Conservation (phyloP, 1,284 basidiomycete species). For the Fistulinella cinereoalba region DNA sequence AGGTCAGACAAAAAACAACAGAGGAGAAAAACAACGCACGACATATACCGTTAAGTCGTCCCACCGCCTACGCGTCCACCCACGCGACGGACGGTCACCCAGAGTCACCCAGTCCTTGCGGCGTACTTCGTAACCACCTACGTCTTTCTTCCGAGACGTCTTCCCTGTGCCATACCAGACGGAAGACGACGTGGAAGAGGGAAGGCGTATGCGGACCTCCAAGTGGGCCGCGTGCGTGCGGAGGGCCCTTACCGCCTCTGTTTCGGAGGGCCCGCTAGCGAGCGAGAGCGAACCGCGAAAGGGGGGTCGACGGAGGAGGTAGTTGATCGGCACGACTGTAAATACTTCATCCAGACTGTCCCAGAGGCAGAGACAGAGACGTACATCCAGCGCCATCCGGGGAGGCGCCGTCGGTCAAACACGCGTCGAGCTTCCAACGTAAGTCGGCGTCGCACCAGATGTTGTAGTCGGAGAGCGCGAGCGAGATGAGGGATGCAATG, state of each 20-base stretch:
- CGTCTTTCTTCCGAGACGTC: conserved; percentile 27
- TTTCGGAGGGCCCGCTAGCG: conserved; percentile 39
- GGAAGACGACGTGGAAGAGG: conserved; percentile 40
- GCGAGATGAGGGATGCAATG: conserved; percentile 45
- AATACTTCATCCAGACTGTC: not conserved
- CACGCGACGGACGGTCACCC: conserved; percentile 21
- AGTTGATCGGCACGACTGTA: conserved; percentile 57
- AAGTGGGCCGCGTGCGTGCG: conserved; percentile 45
- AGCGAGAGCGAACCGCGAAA: conserved; percentile 25
- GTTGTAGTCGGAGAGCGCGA: conserved; percentile 64
- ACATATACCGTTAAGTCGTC: conserved; percentile 61
- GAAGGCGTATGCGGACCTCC: conserved; percentile 61
- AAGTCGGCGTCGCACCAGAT: conserved; percentile 58
- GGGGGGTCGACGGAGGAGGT: conserved; percentile 44
- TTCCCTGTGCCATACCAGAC: conserved; percentile 37
- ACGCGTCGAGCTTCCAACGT: conserved; percentile 44
- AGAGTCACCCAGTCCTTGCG: conserved; percentile 44
- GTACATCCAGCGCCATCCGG: conserved; percentile 47
- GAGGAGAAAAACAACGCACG: conserved; percentile 39
- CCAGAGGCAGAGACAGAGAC: conserved; percentile 1
- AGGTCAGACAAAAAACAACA: not conserved
- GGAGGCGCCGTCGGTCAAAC: conserved; percentile 9
- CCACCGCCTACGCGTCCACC: conserved; percentile 51
- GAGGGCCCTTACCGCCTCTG: conserved; percentile 51
- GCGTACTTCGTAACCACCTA: conserved; percentile 58